Evolutionary conservation across 2,329 filamentous ascomycete species (phyloP).

Genomic region (Epichloe brachyelytri): DNA sequence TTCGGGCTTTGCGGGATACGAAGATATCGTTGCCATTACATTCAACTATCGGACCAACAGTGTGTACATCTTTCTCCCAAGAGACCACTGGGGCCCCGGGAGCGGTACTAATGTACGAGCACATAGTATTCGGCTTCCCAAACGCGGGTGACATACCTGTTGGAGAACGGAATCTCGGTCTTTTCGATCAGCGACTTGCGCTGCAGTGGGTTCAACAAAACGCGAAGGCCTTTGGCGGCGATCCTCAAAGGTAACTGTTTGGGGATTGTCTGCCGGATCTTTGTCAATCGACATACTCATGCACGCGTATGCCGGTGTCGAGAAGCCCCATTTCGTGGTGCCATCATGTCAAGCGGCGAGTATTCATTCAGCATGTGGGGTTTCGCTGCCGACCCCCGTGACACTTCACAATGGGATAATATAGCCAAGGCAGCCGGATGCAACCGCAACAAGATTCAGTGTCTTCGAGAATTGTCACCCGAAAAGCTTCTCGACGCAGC

Average conservation of each 20-base stretch:
- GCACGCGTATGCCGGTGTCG: constrained; percentile 9
- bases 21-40: constrained; percentile 14
- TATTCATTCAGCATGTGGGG: constrained; percentile 13
- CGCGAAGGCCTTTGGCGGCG: constrained; percentile 14
- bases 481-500: constrained; percentile 9
- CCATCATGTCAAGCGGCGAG: constrained; percentile 17
- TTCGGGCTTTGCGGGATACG: constrained; percentile 14
- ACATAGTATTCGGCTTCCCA: constrained; percentile 29
- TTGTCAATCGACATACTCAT: constrained; percentile 19
- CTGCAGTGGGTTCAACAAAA: constrained; percentile 16
- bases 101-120: neutral
- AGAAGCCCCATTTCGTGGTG: constrained; percentile 13
- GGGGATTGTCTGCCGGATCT: constrained; percentile 17
- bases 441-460: constrained; percentile 6
- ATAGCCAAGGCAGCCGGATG: constrained; percentile 11
- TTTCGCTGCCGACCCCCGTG: neutral
- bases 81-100: no score
- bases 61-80: neutral
- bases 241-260: constrained; percentile 14
- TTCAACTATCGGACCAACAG: constrained; percentile 16
- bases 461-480: constrained; percentile 11
- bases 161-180: constrained; percentile 19
- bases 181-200: constrained; percentile 16
- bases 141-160: constrained; percentile 24
- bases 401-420: constrained; percentile 8